phyloP scores from a whole-genome alignment of 2,329 filamentous ascomycete genomes.

The Dryadomyces quercivorus region DNA sequence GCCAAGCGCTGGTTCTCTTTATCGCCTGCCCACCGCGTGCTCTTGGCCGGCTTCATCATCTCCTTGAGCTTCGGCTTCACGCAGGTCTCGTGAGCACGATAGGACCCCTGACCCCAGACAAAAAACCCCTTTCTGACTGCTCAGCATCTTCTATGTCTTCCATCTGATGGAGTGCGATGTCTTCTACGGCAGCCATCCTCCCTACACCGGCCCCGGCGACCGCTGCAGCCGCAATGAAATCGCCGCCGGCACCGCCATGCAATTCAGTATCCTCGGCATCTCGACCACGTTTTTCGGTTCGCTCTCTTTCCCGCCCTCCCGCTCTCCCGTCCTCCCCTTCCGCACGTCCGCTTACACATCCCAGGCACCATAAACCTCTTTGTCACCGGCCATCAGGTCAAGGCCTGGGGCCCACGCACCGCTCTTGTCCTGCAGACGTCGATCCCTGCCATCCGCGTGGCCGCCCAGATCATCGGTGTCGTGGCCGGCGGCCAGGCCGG shows the following conservation, averaged over 20 bases:
- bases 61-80: conserved; percentile 37
- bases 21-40: conserved; percentile 28
- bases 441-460: conserved; percentile 50
- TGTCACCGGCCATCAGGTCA: conserved; percentile 54
- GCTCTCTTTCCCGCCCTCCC: not conserved
- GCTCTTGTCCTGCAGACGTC: conserved; percentile 52
- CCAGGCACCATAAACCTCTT: conserved; percentile 48
- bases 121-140: not conserved
- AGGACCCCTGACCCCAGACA: too few relatives aligned
- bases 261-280: conserved; percentile 53
- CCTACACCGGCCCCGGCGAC: conserved; percentile 33
- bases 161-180: conserved; percentile 60
- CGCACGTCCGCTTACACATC: not conserved
- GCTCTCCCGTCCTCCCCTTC: not conserved
- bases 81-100: conserved; percentile 31
- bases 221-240: conserved; percentile 50
- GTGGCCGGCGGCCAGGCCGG: conserved; percentile 45
- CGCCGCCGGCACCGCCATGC: conserved; percentile 48
- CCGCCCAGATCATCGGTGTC: conserved; percentile 53
- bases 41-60: conserved; percentile 49
- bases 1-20: conserved; percentile 2
- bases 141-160: conserved; percentile 47
- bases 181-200: conserved; percentile 49
- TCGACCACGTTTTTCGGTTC: conserved; percentile 53
- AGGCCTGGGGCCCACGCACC: conserved; percentile 49